These are phyloP conservation scores for Linum trigynum DNA, from an alignment of 345 rosid species.

Conservation along the genomic window DNA sequence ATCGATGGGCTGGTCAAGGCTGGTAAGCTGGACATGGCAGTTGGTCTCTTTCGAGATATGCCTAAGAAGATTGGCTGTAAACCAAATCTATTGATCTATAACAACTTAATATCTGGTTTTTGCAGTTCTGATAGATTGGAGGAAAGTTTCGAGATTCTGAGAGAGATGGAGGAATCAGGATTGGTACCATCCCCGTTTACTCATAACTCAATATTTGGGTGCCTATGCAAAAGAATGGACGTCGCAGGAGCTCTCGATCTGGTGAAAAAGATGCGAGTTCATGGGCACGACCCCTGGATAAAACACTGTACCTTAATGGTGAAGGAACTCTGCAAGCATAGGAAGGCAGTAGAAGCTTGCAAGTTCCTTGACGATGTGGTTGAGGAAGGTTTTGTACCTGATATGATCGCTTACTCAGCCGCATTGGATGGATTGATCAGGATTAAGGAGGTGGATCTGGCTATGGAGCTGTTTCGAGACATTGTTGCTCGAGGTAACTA, in stretches of 20 bases:
- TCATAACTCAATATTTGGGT: slow-evolving; percentile 54
- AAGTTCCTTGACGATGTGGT: slow-evolving; percentile 50
- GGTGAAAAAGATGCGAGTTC: slow-evolving; percentile 55
- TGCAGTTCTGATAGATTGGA: slow-evolving; percentile 60
- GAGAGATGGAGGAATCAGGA: slow-evolving; percentile 49
- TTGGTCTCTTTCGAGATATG: slow-evolving; percentile 48
- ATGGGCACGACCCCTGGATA: slow-evolving; percentile 75
- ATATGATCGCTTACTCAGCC: slow-evolving; percentile 71
- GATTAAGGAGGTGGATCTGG: slow-evolving; percentile 46
- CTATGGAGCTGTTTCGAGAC: slow-evolving; percentile 50
- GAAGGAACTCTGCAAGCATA: slow-evolving; percentile 42
- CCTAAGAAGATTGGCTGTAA: slow-evolving; percentile 27
- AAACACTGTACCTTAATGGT: slow-evolving; percentile 65
- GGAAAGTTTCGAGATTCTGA: slow-evolving; percentile 47
- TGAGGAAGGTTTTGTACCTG: slow-evolving; percentile 67
- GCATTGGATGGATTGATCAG: slow-evolving; percentile 54
- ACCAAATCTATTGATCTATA: slow-evolving; percentile 36
- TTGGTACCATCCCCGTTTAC: slow-evolving; percentile 61
- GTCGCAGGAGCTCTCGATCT: slow-evolving; percentile 47
- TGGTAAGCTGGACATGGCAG: slow-evolving; percentile 49
- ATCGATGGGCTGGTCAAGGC: slow-evolving; percentile 40
- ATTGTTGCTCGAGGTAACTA: slow-evolving; percentile 46
- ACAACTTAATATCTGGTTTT: slow-evolving; percentile 47
- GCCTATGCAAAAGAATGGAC: slow-evolving; percentile 55
- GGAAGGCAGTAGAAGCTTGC: slow-evolving; percentile 53